phyloP scores from a whole-genome alignment of 257 asterid species.

The Anisodus tanguticus region DNA sequence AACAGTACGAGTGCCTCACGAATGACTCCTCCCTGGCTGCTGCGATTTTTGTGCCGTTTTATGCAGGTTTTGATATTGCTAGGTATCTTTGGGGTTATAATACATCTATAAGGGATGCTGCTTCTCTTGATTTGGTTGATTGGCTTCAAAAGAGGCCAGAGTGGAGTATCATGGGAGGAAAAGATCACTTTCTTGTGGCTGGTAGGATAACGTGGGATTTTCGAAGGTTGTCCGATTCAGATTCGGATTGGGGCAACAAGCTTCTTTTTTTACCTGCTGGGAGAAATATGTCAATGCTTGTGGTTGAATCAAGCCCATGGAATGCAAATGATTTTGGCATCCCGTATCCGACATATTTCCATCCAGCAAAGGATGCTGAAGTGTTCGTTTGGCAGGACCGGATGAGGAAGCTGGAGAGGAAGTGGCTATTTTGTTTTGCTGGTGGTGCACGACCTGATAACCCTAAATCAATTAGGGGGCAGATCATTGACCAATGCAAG shows the following conservation, averaged over 20 bases:
- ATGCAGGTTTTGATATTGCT: conserved; percentile 84
- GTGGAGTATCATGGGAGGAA: conserved; percentile 88
- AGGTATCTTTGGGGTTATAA: conserved; percentile 86
- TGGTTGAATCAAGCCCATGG: conserved; percentile 94
- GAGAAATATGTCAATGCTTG: conserved; percentile 82
- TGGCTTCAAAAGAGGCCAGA: conserved; percentile 79
- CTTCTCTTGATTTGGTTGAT: conserved; percentile 73
- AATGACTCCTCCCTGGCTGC: conserved; percentile 56
- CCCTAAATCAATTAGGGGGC: conserved; percentile 69
- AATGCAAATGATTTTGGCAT: conserved; percentile 74
- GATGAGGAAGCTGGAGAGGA: conserved; percentile 63
- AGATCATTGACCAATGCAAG: conserved; percentile 74
- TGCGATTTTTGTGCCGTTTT: conserved; percentile 62
- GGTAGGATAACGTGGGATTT: conserved; percentile 97
- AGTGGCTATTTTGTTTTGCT: conserved; percentile 82
- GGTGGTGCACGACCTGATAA: conserved; percentile 86
- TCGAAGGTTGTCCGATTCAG: conserved; percentile 49
- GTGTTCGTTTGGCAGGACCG: conserved; percentile 76
- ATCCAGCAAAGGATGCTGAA: conserved; percentile 71
- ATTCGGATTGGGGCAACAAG: conserved; percentile 86
- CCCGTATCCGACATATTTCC: conserved; percentile 90
- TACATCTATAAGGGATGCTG: conserved; percentile 67
- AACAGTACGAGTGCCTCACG: conserved; percentile 53
- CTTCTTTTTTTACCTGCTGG: conserved; percentile 77
- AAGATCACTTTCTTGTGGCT: conserved; percentile 87